A percentile compares a stretch with the other conserved stretches of the same genome.
Conservation (phyloP, 2,329 filamentous ascomycete genomes). For the Sporothrix luriei region DNA sequence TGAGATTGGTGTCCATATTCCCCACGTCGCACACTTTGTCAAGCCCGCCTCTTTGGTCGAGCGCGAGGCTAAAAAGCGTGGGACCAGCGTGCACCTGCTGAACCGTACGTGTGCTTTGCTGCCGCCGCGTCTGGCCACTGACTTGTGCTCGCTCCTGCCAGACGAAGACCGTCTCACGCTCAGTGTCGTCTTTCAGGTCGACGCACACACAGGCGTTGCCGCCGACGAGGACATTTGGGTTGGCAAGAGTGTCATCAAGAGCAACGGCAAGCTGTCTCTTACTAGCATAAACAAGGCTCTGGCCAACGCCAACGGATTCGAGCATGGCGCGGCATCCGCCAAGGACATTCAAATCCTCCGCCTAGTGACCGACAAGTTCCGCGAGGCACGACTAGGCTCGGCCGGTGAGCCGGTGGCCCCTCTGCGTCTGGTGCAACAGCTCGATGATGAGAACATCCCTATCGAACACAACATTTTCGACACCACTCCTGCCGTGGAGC, state of each 20-base stretch:
- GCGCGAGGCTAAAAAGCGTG: slow-evolving; percentile 95
- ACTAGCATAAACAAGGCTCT: slow-evolving; percentile 84
- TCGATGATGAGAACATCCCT: slow-evolving; percentile 97
- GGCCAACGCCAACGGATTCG: slow-evolving; percentile 61
- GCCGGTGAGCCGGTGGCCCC: slow-evolving; percentile 78
- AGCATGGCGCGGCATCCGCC: slow-evolving; percentile 65
- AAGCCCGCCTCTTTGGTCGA: slow-evolving; percentile 95
- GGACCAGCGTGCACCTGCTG: slow-evolving; percentile 91
- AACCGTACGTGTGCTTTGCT: slow-evolving; percentile 87
- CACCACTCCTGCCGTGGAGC: slow-evolving; percentile 82
- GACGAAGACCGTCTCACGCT: slow-evolving; percentile 89
- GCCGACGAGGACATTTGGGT: slow-evolving; percentile 90
- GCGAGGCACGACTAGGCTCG: slow-evolving; percentile 80
- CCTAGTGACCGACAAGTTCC: slow-evolving; percentile 84
- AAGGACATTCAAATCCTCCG: slow-evolving; percentile 81
- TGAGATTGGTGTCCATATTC: slow-evolving; percentile 92
- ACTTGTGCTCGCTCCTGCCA: slow-evolving; percentile 84
- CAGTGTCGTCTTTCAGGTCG: slow-evolving; percentile 90
- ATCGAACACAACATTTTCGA: slow-evolving; percentile 97
- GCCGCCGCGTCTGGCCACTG: slow-evolving; percentile 78
- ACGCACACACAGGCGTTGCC: slow-evolving; percentile 75
- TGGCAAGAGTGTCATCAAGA: slow-evolving; percentile 92
- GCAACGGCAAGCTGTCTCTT: slow-evolving; percentile 80
- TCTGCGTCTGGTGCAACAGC: slow-evolving; percentile 84
- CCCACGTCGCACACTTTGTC: slow-evolving; percentile 94